Conservation (phyloP, 306 rosid species). For the Prosopis cineraria region DNA sequence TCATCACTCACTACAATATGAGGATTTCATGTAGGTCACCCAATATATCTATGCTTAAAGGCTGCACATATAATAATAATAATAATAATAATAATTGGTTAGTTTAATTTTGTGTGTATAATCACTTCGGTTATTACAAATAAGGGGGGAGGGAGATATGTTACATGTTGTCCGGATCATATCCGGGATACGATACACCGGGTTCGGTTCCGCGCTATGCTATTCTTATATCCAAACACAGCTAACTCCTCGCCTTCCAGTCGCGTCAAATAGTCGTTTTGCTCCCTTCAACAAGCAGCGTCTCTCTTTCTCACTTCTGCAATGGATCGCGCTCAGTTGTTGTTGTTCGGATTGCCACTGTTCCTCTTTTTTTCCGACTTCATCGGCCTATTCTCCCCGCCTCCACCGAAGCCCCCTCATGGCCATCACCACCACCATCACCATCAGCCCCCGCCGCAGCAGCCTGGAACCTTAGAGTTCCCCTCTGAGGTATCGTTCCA, state of each 20-base stretch:
- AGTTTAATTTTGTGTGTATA: too few species aligned
- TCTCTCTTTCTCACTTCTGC: background rate
- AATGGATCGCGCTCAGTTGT: slow-evolving; percentile 69
- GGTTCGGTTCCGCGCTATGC: background rate
- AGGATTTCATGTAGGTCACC: too few species aligned
- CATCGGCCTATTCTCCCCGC: slow-evolving; percentile 52
- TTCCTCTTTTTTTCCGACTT: slow-evolving; percentile 66
- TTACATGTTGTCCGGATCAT: background rate
- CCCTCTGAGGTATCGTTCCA: slow-evolving; percentile 35
- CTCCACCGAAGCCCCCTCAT: slow-evolving; percentile 40
- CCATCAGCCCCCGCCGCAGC: slow-evolving; percentile 27
- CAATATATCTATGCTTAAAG: too few species aligned
- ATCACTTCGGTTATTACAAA: too few species aligned
- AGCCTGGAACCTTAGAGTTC: slow-evolving; percentile 23
- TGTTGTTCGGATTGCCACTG: slow-evolving; percentile 65
- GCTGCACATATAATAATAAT: too few species aligned
- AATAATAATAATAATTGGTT: too few species aligned
- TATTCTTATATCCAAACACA: background rate
- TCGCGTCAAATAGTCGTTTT: background rate
- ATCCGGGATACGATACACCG: background rate
- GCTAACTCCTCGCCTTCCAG: background rate
- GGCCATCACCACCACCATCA: slow-evolving; percentile 34
- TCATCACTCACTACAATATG: too few species aligned
- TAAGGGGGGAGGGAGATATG: too few species aligned
- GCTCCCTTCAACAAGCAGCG: background rate